These are phyloP conservation scores for Chrysanthemum makinoi DNA, from an alignment of 129 eudicot genomes.

Conservation along the genomic window DNA sequence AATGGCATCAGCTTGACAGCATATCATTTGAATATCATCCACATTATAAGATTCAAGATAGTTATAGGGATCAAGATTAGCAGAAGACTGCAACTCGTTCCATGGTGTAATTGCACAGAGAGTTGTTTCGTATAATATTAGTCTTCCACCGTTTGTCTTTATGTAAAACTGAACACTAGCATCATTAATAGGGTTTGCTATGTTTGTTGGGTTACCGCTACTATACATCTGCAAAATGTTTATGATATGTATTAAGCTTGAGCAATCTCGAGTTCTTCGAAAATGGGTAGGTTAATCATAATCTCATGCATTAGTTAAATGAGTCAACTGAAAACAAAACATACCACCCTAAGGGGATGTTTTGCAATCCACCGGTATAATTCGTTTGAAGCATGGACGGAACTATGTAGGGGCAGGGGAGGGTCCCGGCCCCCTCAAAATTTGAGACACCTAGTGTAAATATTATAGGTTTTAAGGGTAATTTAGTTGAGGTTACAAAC, in stretches of 20 bases:
- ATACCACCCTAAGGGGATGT: too few species aligned
- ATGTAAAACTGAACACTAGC: slow-evolving; percentile 89
- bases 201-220: slow-evolving; percentile 97
- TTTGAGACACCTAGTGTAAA: too few species aligned
- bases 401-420: too few species aligned
- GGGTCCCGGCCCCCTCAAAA: too few species aligned
- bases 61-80: slow-evolving; percentile 64
- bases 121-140: slow-evolving; percentile 75
- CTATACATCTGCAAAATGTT: slow-evolving; percentile 79
- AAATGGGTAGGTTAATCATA: background rate
- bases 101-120: slow-evolving; percentile 73
- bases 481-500: too few species aligned
- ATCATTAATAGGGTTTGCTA: slow-evolving; percentile 92
- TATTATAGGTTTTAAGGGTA: too few species aligned
- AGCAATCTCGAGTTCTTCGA: background rate
- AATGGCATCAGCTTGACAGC: slow-evolving; percentile 95
- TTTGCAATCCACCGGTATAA: too few species aligned
- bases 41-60: slow-evolving; percentile 66
- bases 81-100: slow-evolving; percentile 39
- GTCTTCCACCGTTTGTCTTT: slow-evolving; percentile 71
- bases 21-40: slow-evolving; percentile 81
- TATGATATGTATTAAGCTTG: background rate
- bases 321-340: background rate
- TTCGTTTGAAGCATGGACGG: too few species aligned
- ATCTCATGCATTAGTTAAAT: background rate